Percentiles rank a stretch among this genome's conserved stretches.
Conservation (phyloP, 2,329 filamentous ascomycete genomes). For the Nothomitra cinnamomea region DNA sequence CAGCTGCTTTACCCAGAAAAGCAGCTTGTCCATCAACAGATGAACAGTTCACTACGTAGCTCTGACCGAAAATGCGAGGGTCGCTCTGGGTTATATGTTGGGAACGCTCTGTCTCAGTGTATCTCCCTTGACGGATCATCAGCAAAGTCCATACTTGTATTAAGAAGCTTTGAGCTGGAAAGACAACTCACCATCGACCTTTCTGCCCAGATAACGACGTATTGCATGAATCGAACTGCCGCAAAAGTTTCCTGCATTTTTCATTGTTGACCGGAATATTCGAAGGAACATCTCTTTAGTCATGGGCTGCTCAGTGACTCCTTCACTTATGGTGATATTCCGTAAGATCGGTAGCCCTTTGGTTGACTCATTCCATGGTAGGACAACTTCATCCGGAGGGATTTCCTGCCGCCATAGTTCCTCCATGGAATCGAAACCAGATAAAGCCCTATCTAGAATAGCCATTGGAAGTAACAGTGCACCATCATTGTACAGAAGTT, state of each 20-base stretch:
- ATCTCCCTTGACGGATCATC: background rate
- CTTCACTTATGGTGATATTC: constrained; percentile 1
- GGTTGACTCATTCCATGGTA: constrained; percentile 3
- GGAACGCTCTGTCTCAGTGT: background rate
- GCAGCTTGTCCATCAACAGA: background rate
- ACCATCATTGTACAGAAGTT: constrained; percentile 5
- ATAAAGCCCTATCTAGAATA: constrained; percentile 7
- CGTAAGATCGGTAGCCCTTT: constrained; percentile 4
- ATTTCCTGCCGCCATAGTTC: constrained; percentile 4
- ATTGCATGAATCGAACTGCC: constrained; percentile 5
- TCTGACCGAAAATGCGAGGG: background rate
- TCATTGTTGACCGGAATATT: constrained; percentile 2
- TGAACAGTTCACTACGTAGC: background rate
- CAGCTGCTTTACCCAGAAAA: background rate
- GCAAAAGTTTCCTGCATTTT: constrained; percentile 6
- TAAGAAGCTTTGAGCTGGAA: background rate
- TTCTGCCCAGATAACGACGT: constrained; percentile 4
- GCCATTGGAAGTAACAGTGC: constrained; percentile 4
- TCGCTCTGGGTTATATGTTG: background rate
- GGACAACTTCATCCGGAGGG: constrained; percentile 1
- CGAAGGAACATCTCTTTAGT: background rate
- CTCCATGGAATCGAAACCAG: background rate
- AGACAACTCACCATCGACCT: constrained; percentile 1
- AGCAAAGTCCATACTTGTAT: background rate
- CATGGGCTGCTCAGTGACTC: background rate